Evolutionary conservation across 1,284 basidiomycete genomes (phyloP).

Genomic region (Microbotryum intermedium): DNA sequence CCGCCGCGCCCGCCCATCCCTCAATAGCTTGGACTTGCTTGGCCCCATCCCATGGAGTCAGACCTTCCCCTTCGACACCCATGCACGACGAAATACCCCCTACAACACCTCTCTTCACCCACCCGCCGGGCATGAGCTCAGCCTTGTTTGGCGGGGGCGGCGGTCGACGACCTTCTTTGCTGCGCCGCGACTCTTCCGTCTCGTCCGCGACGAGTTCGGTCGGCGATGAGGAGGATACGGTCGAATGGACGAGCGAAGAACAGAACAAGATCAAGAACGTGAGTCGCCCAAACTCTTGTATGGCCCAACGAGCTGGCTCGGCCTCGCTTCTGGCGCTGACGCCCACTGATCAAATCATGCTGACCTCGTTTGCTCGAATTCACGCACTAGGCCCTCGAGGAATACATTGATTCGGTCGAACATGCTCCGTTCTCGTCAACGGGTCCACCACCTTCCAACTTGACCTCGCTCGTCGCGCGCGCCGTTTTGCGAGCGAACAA

Average conservation of each 20-base stretch:
- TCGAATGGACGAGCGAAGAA: constrained; percentile 20
- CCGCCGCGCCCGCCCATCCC: too few relatives aligned
- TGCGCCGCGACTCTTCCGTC: constrained; percentile 21
- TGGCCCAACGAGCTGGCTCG: too few relatives aligned
- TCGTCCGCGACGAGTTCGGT: constrained; percentile 21
- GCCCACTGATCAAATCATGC: neutral
- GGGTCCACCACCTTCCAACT: constrained; percentile 21
- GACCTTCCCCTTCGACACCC: too few relatives aligned
- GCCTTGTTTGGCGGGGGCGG: too few relatives aligned
- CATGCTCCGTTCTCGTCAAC: constrained; percentile 13
- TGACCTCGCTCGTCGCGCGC: constrained; percentile 24
- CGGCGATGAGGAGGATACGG: constrained; percentile 11
- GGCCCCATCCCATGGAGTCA: too few relatives aligned
- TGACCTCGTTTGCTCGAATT: neutral
- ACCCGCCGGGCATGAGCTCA: too few relatives aligned
- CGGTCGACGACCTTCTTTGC: neutral
- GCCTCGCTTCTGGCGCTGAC: too few relatives aligned
- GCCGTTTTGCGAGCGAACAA: constrained; percentile 5
- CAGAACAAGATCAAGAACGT: constrained; percentile 15
- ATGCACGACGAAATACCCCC: too few relatives aligned
- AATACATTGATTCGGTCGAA: constrained; percentile 8
- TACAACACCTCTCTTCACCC: too few relatives aligned
- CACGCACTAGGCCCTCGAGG: constrained; percentile 25
- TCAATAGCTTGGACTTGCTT: too few relatives aligned
- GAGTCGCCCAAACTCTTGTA: too few relatives aligned